These are phyloP conservation scores for Hordeum marinum DNA, from an alignment of 176 grass and related monocot species.

Conservation along the genomic window DNA sequence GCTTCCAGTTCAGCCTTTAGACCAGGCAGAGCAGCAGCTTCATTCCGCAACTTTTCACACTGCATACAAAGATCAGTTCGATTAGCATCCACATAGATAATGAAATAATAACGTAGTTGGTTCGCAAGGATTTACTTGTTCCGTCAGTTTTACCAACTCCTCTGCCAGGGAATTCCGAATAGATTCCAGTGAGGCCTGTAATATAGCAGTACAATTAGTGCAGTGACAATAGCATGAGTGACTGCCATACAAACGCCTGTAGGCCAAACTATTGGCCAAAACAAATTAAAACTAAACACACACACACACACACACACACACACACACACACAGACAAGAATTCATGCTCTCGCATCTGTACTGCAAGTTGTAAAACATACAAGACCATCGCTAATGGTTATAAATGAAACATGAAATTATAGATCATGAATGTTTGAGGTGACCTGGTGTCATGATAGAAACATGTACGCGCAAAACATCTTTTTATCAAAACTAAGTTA, in stretches of 20 bases:
- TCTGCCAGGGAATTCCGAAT: constrained; percentile 96
- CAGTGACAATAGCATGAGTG: not conserved
- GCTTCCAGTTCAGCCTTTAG: constrained; percentile 88
- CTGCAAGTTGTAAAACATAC: not conserved
- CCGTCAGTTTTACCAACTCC: constrained; percentile 97
- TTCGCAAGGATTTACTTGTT: constrained; percentile 57
- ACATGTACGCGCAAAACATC: not conserved
- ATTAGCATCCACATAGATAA: constrained; percentile 15
- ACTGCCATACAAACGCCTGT: not conserved
- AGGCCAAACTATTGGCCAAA: not conserved
- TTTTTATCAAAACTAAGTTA: not conserved
- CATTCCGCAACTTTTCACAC: constrained; percentile 86
- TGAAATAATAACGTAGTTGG: not conserved
- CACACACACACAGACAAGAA: not conserved
- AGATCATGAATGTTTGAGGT: not conserved
- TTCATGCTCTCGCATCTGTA: not conserved
- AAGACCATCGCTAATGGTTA: not conserved
- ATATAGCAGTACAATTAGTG: constrained; percentile 26
- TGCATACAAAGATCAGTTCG: constrained; percentile 34
- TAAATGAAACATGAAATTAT: not conserved
- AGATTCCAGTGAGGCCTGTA: constrained; percentile 89
- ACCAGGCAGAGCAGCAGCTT: constrained; percentile 78
- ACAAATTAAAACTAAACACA: not conserved
- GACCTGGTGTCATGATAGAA: not conserved
- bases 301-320: not conserved